Evolutionary conservation across 2,329 filamentous ascomycete genomes (phyloP), one percentile per base, ranked within the genome.

Genomic region (Blastomyces emzantsi): DNA sequence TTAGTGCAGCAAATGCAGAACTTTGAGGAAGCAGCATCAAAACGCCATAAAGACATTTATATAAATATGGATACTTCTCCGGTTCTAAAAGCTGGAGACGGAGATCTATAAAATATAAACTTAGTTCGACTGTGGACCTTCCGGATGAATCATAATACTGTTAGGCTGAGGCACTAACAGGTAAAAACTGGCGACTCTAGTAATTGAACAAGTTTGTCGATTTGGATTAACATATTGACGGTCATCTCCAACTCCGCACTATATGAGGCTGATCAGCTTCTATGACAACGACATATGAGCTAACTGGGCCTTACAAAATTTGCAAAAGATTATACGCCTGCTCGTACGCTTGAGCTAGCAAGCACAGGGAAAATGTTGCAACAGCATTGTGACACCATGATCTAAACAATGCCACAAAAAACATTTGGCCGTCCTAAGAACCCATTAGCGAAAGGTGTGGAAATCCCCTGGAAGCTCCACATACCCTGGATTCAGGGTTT

Each of bases 371-470:
- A 76, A 99, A 99, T 0, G 94, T 97, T 8, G 94, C 93, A 6
- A 99, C 95, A 2, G 94, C 92, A 72, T 99, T 99, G 74, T 97
- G 94, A 73, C 94, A 99, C 94, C 94, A 99, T 3, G 93, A 96
- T 64, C 91, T 87, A 77, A 99, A 99, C 3, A 99, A 80, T 1
- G 92, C 87, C 17, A 97, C 91, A 71, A 99, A 99, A 73, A 99
- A 92, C 2, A 89, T 89, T 79, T 99, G 94, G 0, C 93, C 94
- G 68, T 99, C 95, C 87, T 90, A 54, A 19, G 11, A 49, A 49
- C 43, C 62, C 59, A 65, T 76, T 65, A 73, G 67, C 17, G 9
- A 33, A 51, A 22, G 25, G 39, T n/a, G 41, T 45, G 33, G 9
- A 60, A 58, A 62, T 60, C 33, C 49, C 43, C 17, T 55, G 19